A percentile compares a stretch with the other conserved stretches of the same genome.
Conservation (phyloP, 1,284 basidiomycete genomes). For the Stygiomarasmius scandens region DNA sequence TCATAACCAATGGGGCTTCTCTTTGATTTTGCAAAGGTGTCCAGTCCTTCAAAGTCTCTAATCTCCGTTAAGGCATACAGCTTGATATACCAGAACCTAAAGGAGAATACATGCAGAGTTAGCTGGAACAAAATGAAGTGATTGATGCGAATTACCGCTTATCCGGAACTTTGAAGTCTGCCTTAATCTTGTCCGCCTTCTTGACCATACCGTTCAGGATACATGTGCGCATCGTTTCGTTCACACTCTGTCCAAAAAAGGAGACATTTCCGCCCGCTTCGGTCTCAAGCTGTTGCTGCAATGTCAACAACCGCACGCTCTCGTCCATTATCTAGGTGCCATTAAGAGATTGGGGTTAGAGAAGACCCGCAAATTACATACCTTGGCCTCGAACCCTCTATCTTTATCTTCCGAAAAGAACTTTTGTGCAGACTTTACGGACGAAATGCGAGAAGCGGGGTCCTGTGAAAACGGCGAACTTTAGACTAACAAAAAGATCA, state of each 20-base stretch:
- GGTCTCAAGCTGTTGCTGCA: conserved; percentile 87
- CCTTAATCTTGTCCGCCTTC: conserved; percentile 83
- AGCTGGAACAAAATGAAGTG: background rate
- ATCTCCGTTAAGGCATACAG: conserved; percentile 78
- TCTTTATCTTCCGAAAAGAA: conserved; percentile 96
- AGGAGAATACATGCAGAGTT: conserved; percentile 7
- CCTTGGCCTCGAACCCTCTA: conserved; percentile 87
- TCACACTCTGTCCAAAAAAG: conserved; percentile 82
- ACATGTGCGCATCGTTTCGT: conserved; percentile 79
- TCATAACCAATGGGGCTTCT: conserved; percentile 96
- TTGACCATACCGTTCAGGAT: conserved; percentile 80
- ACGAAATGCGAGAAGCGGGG: conserved; percentile 66
- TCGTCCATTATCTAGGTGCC: conserved; percentile 85
- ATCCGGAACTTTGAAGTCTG: conserved; percentile 90
- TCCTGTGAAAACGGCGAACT: conserved; percentile 66
- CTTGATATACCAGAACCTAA: conserved; percentile 93
- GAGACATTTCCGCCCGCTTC: conserved; percentile 78
- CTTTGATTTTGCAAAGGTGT: conserved; percentile 81
- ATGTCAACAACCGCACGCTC: conserved; percentile 69
- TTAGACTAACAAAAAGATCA: conserved; percentile 6
- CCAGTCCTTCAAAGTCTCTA: conserved; percentile 84
- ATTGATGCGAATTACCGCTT: conserved; percentile 65
- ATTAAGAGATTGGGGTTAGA: conserved; percentile 1
- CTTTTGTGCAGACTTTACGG: conserved; percentile 84
- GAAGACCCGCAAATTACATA: conserved; percentile 28